Conservation (phyloP, 164 flowering plant species). For the Hamamelis virginiana region DNA sequence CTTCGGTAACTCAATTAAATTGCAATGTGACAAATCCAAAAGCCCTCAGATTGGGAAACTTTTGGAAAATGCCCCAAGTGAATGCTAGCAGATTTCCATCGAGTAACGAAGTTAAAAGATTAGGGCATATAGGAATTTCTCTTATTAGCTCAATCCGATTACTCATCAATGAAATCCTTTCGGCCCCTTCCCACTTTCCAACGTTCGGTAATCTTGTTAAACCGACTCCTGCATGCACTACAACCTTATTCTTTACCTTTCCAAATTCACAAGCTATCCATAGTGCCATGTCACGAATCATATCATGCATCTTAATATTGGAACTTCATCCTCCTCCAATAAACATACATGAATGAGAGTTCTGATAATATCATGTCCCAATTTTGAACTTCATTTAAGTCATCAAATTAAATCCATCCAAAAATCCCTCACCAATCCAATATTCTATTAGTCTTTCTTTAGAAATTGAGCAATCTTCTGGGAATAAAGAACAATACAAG, state of each 20-base stretch:
- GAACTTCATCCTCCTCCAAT: background rate
- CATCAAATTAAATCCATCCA: background rate
- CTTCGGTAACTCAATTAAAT: no score
- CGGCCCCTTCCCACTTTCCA: background rate
- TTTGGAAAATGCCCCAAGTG: no score
- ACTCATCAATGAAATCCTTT: background rate
- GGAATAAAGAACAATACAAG: constrained; percentile 2
- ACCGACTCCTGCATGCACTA: background rate
- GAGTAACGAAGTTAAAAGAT: no score
- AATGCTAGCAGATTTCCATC: no score
- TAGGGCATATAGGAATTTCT: background rate
- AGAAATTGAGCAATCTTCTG: background rate
- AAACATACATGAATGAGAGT: constrained; percentile 2
- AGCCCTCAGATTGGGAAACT: no score
- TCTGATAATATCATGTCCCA: background rate
- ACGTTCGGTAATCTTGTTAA: background rate
- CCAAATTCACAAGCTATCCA: constrained; percentile 2
- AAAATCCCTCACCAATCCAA: constrained; percentile 5
- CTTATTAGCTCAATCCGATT: background rate
- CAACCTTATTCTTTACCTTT: background rate
- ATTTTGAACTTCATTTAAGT: background rate
- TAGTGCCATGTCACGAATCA: constrained; percentile 1
- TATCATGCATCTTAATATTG: background rate
- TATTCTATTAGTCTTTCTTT: background rate
- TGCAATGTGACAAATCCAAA: no score